Base-by-base conservation (phyloP, 805 yeast species). In the Yarrowia yakushimensis region DNA sequence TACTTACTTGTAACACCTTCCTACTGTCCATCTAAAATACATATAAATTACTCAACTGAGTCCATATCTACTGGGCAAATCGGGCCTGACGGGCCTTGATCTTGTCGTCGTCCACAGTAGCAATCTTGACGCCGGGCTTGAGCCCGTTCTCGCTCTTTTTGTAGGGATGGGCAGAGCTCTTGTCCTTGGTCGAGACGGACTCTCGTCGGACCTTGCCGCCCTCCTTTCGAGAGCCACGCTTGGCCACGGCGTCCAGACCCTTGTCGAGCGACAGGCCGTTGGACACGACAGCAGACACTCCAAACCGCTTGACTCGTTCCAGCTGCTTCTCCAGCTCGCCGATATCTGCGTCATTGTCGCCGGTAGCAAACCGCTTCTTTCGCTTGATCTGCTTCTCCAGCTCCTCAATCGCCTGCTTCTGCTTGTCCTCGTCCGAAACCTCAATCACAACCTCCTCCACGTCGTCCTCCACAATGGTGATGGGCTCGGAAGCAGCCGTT, bases 221-320 rank as follows among this genome's bases (percentile, higher is more conserved):
- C n/a, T 39, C 37, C 22, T 45, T 25, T 55, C 39, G 61, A 5
- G 33, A 17, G 7, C 15, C 23, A n/a, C n/a, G n/a, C 27, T 31
- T 45, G 23, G 23, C 23, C n/a, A 59, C 3, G 3, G 48, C 11
- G 22, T 30, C 48, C 20, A 55, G 48, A 20, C 42, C 61, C 13
- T 22, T 22, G 37, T 55, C 61, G 6, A 55, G 39, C 6, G 48
- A 39, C 20, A 55, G 39, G 1, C 30, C 36, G 27, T 27, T 39
- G 28, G 36, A 2, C 1, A 10, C 12, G 1, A 33, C 48, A 3
- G 61, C 46, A 13, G 61, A 27, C 2, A 18, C 48, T 27, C 97
- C 98, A 71, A 90, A 92, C 77, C 89, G 90, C 72, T 86, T 86
- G 66, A 91, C 83, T 71, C 96, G 83, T 36, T 79, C 79, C 68